A percentile compares a stretch with the other conserved stretches of the same genome.
Evolutionary conservation across 257 asterid genomes (phyloP).

Genomic region (Salvia rosmarinus): DNA sequence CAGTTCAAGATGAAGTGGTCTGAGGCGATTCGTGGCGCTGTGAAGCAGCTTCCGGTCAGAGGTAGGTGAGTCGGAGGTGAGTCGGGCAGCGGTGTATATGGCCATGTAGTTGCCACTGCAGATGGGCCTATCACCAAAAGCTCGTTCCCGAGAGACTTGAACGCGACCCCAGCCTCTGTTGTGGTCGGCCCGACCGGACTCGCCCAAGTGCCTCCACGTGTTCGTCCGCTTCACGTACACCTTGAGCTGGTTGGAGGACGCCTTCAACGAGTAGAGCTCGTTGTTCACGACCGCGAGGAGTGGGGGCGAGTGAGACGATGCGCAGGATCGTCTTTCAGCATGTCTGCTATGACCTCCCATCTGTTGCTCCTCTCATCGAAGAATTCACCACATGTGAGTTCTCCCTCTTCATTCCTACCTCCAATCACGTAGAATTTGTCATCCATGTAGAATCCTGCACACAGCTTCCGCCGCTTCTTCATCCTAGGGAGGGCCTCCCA

Average conservation of each 20-base stretch:
- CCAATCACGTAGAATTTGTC: constrained; percentile 66
- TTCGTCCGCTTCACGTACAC: constrained; percentile 64
- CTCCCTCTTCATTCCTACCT: constrained; percentile 62
- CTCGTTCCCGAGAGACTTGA: constrained; percentile 70
- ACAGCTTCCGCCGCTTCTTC: constrained; percentile 54
- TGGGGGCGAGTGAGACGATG: constrained; percentile 69
- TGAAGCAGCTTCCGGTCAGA: constrained; percentile 64
- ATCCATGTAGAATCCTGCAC: constrained; percentile 80
- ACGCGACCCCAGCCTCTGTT: constrained; percentile 78
- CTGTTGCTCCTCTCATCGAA: constrained; percentile 51
- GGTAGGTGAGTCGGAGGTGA: constrained; percentile 38
- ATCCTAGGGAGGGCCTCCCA: constrained; percentile 76
- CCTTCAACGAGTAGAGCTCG: constrained; percentile 67
- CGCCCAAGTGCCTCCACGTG: constrained; percentile 64
- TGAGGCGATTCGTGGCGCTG: constrained; percentile 55
- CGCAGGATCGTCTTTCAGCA: constrained; percentile 72
- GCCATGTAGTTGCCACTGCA: constrained; percentile 1
- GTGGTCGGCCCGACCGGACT: constrained; percentile 66
- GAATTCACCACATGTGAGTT: constrained; percentile 71
- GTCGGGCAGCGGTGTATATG: constrained; percentile 41
- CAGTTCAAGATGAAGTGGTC: constrained; percentile 72
- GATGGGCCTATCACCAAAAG: constrained; percentile 70
- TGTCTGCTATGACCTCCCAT: constrained; percentile 72
- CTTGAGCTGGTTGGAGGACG: constrained; percentile 68
- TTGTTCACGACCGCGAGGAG: constrained; percentile 74